Evolutionary conservation across 805 yeast species (phyloP), one percentile per base, ranked within the genome.

Genomic region (Cyberlindnera americana): DNA sequence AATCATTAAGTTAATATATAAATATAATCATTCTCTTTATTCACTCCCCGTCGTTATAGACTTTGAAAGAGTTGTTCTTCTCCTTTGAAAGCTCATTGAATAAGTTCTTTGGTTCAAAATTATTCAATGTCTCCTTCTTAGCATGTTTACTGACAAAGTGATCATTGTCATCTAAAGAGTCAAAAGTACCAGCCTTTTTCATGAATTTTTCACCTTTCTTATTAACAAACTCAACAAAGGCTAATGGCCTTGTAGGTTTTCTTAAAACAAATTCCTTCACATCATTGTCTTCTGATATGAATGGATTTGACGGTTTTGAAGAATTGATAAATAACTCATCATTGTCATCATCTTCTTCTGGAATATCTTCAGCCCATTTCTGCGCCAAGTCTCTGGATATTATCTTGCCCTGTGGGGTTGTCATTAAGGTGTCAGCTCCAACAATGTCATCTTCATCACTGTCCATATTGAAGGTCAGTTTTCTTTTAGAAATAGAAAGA

Each of bases 351-450:
- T 39, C 48, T 8, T 32, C 33, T 9, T 38, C 41, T 7, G 45
- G 44, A 3, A 33, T 42, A 11, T 53, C 41, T 23, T 63, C 58
- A 29, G 61, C 54, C 69, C 70, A 66, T 31, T 60, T 49, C 19
- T 47, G 41, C 4, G 64, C 59, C 36, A 61, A 41, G 15, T 59
- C 58, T 29, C 53, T 53, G 5, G 65, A 55, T 9, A 65, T 60
- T 3, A 66, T 33, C 30, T 58, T 59, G 28, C 59, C 59, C 30
- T 58, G 52, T 10, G 73, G 73, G 0, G 73, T 67, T 1, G 15
- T 25, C 18, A 41, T 27, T 3, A 58, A 21, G n/a, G 18, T 33
- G 13, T 38, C 39, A 17, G 16, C 32, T 19, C n/a, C 33, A 19
- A 29, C 46, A 2, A 39, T 37, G 7, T 32, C 44, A 14, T 34